Percentiles rank a stretch among this genome's conserved stretches.
These are phyloP conservation scores for Vairimorpha ceranae DNA, from an alignment of 371 early-diverging fungal genomes.

Conservation along the genomic window DNA sequence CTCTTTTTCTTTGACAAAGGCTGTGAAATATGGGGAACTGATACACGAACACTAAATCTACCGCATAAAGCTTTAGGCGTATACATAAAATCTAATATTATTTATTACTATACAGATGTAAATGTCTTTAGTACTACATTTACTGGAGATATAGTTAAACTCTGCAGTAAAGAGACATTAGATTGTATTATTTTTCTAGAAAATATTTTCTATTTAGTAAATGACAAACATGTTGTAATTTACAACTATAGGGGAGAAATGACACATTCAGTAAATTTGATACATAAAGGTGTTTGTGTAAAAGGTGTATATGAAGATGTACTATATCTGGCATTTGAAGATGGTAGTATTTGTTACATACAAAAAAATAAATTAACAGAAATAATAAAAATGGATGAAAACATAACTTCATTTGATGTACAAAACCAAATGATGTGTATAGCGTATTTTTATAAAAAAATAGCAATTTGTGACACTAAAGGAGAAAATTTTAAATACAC, in stretches of 20 bases:
- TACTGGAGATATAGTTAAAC: no score
- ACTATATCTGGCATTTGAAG: neutral
- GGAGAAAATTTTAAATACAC: neutral
- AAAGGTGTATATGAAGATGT: neutral
- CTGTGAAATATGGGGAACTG: neutral
- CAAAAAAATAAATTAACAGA: neutral
- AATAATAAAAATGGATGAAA: slow-evolving; percentile 1
- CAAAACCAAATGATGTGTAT: neutral
- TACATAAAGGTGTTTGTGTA: neutral
- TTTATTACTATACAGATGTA: neutral
- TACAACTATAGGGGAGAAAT: neutral
- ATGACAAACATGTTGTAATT: neutral
- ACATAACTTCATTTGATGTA: neutral
- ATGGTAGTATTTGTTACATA: neutral
- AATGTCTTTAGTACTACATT: no score
- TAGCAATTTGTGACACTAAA: neutral
- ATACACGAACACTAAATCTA: neutral
- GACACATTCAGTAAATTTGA: neutral
- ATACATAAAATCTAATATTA: neutral
- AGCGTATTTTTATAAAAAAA: neutral
- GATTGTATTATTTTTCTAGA: neutral
- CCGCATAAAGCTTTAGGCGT: neutral
- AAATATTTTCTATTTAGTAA: neutral
- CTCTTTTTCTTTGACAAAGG: neutral
- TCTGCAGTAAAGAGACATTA: neutral